Base-by-base conservation (phyloP, 768 basidiomycete species). In the Mycena metata region DNA sequence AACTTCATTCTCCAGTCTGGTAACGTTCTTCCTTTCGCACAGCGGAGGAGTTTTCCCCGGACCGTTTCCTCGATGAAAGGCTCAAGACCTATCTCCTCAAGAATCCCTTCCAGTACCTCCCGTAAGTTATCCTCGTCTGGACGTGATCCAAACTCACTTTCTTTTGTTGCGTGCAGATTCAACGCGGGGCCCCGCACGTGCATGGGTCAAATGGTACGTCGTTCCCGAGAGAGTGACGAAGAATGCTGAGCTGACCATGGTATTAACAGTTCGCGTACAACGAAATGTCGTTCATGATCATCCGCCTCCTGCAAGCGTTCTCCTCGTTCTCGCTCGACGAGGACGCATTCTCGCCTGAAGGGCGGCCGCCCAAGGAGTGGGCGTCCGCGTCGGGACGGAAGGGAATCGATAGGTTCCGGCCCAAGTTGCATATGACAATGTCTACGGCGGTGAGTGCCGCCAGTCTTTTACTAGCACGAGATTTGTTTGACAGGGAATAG, bases 21-120 rank as follows among this genome's bases (percentile, higher is more conserved):
- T 49, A 24, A 45, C 26, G 39, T 33, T 43, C 19, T 35, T 30
- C 6, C 30, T 8, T 15, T 4, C 33, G 21, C 7, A 39, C 59
- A 86, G 86, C 86, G 3, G 73, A 81, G 30, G 78, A 82, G 66
- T 88, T 87, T 64, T 86, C 87, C 61, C 86, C 87, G 0, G 85
- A 85, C 41, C 80, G 86, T 9, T 88, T 85, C 79, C 76, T 87
- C 30, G 87, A 87, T 67, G 76, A 84, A 19, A 76, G 85, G 10
- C 68, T 85, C 15, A 74, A 81, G 24, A 82, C 82, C 62, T 85
- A 85, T 60, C 77, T 88, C 45, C 77, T 79, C 11, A 79, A 82
- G 11, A 85, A 85, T 62, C 81, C 83, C 0, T 86, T 83, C 77
- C 86, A 86, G 60, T 88, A 87, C 74, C 76, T 86, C 9, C 83